Evolutionary conservation across 129 eudicot species (phyloP).

Genomic region (Dittrichia graveolens): DNA sequence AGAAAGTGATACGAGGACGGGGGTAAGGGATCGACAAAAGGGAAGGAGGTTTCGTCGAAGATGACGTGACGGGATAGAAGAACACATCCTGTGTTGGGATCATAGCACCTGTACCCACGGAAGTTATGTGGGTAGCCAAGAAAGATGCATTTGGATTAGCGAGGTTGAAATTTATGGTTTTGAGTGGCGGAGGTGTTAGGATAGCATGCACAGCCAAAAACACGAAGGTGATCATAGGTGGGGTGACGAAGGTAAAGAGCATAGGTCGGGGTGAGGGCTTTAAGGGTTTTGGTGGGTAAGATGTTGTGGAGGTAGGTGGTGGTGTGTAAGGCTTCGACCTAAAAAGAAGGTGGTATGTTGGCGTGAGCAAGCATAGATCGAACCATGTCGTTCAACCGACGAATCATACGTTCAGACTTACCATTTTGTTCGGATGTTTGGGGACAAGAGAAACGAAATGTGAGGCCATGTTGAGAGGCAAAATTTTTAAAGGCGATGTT

Average conservation of each 20-base stretch:
- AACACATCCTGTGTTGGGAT: neutral
- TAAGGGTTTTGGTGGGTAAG: no score
- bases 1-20: no score
- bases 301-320: no score
- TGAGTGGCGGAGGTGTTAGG: conserved; percentile 4
- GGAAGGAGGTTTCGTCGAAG: neutral
- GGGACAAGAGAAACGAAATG: neutral
- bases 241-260: no score
- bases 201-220: conserved; percentile 11
- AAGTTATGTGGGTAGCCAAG: neutral
- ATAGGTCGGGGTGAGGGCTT: no score
- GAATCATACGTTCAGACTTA: neutral
- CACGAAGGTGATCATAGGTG: neutral
- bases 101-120: neutral
- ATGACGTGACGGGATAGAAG: neutral
- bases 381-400: neutral
- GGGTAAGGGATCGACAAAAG: neutral
- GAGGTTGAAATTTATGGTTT: neutral
- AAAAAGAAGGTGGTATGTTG: neutral
- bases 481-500: neutral
- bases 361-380: neutral
- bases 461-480: neutral
- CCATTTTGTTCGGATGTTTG: neutral
- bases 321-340: no score
- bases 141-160: neutral